Evolutionary conservation across 345 rosid species (phyloP).

Genomic region (Lepidium sativum): DNA sequence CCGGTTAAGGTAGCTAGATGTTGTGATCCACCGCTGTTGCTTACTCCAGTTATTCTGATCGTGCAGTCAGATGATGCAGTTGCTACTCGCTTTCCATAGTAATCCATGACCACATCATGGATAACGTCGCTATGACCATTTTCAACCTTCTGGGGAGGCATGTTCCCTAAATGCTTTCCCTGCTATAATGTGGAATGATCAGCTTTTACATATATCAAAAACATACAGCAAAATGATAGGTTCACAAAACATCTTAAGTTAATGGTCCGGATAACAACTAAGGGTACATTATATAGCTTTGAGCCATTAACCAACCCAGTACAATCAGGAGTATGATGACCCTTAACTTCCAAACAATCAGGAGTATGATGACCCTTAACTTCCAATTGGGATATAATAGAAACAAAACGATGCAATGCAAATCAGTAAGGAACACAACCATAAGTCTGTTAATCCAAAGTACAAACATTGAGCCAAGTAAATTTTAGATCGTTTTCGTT

Average conservation of each 20-base stretch:
- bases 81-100: constrained; percentile 57
- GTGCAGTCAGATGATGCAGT: constrained; percentile 55
- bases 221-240: neutral
- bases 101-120: constrained; percentile 60
- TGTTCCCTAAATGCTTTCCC: constrained; percentile 13
- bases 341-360: neutral
- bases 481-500: neutral
- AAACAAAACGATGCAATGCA: neutral
- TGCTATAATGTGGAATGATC: neutral
- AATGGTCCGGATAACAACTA: neutral
- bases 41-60: constrained; percentile 43
- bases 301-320: neutral
- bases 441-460: neutral
- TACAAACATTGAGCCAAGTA: neutral
- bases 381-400: neutral
- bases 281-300: neutral
- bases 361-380: neutral
- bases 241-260: neutral
- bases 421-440: neutral
- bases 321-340: neutral
- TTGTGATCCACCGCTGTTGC: constrained; percentile 38
- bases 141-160: constrained; percentile 57
- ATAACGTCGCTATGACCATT: constrained; percentile 47
- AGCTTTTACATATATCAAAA: neutral
- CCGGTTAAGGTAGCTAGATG: constrained; percentile 47